phyloP scores from a whole-genome alignment of 257 asterid species.

The Gentiana dahurica region DNA sequence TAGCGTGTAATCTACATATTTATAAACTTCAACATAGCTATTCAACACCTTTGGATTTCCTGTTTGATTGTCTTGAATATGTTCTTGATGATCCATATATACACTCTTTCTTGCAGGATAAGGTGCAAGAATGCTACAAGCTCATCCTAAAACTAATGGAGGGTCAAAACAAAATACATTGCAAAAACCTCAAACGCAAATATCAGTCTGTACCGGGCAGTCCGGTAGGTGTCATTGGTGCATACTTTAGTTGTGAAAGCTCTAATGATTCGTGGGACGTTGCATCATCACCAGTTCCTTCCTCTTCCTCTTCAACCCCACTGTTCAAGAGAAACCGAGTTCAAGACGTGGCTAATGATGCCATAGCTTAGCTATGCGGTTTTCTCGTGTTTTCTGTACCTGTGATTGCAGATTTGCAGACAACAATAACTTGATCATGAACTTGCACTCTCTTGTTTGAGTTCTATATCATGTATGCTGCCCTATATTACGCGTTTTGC shows the following conservation, averaged over 20 bases:
- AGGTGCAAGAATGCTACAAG: conserved; percentile 22
- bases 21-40: no score
- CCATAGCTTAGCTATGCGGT: conserved; percentile 26
- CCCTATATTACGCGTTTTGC: conserved; percentile 7
- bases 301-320: conserved; percentile 23
- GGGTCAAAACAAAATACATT: conserved; percentile 7
- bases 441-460: conserved; percentile 24
- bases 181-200: conserved; percentile 27
- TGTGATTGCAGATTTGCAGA: conserved; percentile 18
- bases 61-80: conserved; percentile 2
- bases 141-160: conserved; percentile 21
- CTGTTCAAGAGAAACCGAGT: conserved; percentile 30
- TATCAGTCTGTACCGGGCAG: conserved; percentile 22
- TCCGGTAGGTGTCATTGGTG: conserved; percentile 37
- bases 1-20: no score
- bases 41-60: not conserved
- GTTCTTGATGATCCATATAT: not conserved
- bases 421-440: conserved; percentile 17
- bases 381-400: conserved; percentile 1
- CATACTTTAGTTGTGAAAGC: conserved; percentile 36
- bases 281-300: conserved; percentile 11
- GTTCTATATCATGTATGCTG: conserved; percentile 18
- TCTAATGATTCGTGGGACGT: conserved; percentile 38
- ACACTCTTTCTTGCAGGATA: conserved; percentile 19
- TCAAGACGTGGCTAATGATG: conserved; percentile 36